Evolutionary conservation across 2,329 filamentous ascomycete genomes (phyloP), one percentile per base, ranked within the genome.

Genomic region (Sporothrix inflata): DNA sequence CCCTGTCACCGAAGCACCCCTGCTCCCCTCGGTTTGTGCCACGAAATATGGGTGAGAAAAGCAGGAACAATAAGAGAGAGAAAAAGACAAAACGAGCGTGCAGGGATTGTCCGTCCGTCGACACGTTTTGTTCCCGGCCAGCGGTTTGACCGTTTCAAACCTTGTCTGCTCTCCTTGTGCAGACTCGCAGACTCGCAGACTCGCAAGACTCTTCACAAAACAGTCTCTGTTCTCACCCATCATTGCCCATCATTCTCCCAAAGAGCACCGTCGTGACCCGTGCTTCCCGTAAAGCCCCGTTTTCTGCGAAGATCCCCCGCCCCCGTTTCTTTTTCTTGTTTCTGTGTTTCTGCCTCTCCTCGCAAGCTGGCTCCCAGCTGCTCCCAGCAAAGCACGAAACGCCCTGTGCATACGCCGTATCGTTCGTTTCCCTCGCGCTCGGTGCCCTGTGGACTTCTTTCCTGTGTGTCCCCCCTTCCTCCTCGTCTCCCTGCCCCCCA

Each of bases 301-400:
- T 63, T 45, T 63, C 8, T n/a, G 42, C 19, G 60, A 45, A 42
- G 60, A 65, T 27, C 60, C 60, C 60, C 60, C 38, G 21, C 60
- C 60, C 60, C 60, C 38, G 38, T 45, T 65, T 65, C 12, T 30
- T 30, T 30, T 38, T 65, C n/a, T 65, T 63, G 57, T 42, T 63
- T 63, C 16, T 45, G 1, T 65, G 21, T 45, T 3, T 40, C 27
- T 4, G 30, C 30, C n/a, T 63, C 38, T 63, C 34, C 30, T 42
- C 7, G n/a, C 38, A 14, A 42, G 9, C 8, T 61, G 4, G 40
- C 40, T 45, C 40, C 2, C 11, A 45, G 30, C 7, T 16, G 11
- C 30, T 40, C 19, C 57, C n/a, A 9, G 3, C 30, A 3, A 24
- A 42, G n/a, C n/a, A 24, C 14, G 11, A 42, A 42, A 24, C 24